phyloP scores from a whole-genome alignment of 208 protist species.

The Leishmania mexicana region DNA sequence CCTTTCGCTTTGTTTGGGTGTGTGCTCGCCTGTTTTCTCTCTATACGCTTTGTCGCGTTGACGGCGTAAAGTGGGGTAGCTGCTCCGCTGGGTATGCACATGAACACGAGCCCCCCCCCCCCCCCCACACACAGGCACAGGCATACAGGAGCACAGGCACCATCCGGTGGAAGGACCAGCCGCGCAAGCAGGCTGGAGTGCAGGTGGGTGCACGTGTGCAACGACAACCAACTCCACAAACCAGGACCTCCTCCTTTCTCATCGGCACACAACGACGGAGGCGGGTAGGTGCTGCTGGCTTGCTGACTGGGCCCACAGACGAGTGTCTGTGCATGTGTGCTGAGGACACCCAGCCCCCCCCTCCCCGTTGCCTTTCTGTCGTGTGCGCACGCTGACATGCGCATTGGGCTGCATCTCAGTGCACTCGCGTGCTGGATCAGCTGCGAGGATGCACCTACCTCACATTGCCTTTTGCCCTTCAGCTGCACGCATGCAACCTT shows the following conservation, averaged over 20 bases:
- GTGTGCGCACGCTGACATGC: neutral
- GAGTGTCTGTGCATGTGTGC: neutral
- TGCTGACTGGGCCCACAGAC: neutral
- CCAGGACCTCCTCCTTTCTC: neutral
- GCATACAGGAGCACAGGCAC: too few species aligned
- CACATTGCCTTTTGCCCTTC: neutral
- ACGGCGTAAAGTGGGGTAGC: neutral
- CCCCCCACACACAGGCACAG: too few species aligned
- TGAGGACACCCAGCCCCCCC: neutral
- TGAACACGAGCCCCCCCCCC: neutral
- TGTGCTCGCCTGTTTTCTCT: neutral
- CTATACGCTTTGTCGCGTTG: neutral
- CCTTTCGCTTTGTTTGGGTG: neutral
- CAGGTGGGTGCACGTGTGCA: neutral
- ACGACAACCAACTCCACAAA: neutral
- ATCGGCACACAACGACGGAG: neutral
- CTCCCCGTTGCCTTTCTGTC: neutral
- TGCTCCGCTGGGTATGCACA: neutral
- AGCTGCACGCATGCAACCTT: neutral
- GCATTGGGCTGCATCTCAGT: neutral
- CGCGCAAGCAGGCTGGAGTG: neutral
- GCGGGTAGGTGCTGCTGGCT: neutral
- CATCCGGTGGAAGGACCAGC: neutral
- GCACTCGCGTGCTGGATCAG: neutral
- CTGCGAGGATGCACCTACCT: neutral